Conservation (phyloP, 306 rosid genomes). For the Vicia sativa region DNA sequence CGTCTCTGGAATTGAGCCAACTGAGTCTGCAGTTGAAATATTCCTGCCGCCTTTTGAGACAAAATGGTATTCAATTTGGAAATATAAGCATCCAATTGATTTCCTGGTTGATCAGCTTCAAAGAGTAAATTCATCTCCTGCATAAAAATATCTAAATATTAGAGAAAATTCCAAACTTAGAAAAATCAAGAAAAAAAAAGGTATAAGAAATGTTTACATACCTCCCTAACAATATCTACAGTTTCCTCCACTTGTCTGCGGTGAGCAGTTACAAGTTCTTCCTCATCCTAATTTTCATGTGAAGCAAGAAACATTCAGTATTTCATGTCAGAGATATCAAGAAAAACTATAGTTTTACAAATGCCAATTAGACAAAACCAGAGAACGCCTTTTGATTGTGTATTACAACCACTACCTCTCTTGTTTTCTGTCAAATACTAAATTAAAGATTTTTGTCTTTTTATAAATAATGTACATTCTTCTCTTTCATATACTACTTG, state of each 20-base stretch:
- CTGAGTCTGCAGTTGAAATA: slow-evolving; percentile 77
- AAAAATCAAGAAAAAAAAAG: slow-evolving; percentile 5
- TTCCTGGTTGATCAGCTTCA: slow-evolving; percentile 87
- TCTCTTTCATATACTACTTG: neutral
- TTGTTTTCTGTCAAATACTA: neutral
- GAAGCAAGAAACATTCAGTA: slow-evolving; percentile 33
- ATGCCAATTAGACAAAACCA: neutral
- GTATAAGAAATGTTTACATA: slow-evolving; percentile 34
- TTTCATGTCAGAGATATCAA: slow-evolving; percentile 20
- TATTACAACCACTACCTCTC: neutral
- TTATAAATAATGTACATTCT: neutral
- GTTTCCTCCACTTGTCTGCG: slow-evolving; percentile 91
- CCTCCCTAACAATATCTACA: slow-evolving; percentile 85
- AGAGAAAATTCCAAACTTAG: slow-evolving; percentile 4
- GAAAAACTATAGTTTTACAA: neutral
- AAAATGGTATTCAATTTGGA: slow-evolving; percentile 72
- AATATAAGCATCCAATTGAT: slow-evolving; percentile 73
- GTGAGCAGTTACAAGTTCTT: slow-evolving; percentile 82
- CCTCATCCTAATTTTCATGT: slow-evolving; percentile 72
- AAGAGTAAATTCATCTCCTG: slow-evolving; percentile 92
- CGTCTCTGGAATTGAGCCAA: slow-evolving; percentile 80
- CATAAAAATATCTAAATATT: slow-evolving; percentile 34
- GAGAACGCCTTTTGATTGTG: neutral
- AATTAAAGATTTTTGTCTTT: neutral
- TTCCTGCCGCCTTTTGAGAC: slow-evolving; percentile 80